Percentiles rank a stretch among this genome's conserved stretches.
Evolutionary conservation across 345 rosid genomes (phyloP).

Genomic region (Nasturtium officinale): DNA sequence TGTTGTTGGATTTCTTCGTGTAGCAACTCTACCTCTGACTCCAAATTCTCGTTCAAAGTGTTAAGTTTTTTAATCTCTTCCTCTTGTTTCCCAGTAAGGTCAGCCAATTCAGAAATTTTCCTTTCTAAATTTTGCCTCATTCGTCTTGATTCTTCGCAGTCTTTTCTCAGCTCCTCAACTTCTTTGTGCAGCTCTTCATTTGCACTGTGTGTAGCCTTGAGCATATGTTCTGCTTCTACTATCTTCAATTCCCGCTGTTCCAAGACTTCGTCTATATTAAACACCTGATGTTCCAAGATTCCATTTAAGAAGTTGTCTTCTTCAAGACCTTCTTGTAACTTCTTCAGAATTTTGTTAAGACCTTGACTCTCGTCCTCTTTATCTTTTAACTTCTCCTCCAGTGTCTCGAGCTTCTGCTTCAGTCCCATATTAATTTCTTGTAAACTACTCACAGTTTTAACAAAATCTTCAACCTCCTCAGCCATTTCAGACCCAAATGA

Average conservation of each 20-base stretch:
- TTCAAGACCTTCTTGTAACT: conserved; percentile 55
- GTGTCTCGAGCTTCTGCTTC: conserved; percentile 48
- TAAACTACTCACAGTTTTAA: conserved; percentile 48
- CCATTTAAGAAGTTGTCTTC: conserved; percentile 57
- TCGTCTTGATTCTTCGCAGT: conserved; percentile 52
- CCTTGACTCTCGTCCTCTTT: conserved; percentile 56
- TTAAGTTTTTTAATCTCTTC: conserved; percentile 56
- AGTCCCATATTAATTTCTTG: conserved; percentile 45
- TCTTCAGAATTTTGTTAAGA: conserved; percentile 53
- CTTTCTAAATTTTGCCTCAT: conserved; percentile 45
- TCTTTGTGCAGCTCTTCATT: conserved; percentile 55
- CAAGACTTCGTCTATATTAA: conserved; percentile 56
- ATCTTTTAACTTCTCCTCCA: conserved; percentile 54
- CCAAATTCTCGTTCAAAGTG: conserved; percentile 56
- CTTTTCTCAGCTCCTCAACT: conserved; percentile 65
- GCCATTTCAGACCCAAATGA: conserved; percentile 61
- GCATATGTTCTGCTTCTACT: conserved; percentile 59
- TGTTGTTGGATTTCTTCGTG: conserved; percentile 55
- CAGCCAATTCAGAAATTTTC: conserved; percentile 48
- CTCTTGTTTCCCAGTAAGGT: conserved; percentile 48
- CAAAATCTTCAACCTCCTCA: conserved; percentile 53
- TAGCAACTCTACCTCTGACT: conserved; percentile 47
- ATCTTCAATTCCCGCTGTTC: conserved; percentile 59
- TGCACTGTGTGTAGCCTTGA: conserved; percentile 53
- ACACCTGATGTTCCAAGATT: conserved; percentile 55